Evolutionary conservation across 371 early-diverging fungal species (phyloP).

Genomic region (Mortierella sp.): DNA sequence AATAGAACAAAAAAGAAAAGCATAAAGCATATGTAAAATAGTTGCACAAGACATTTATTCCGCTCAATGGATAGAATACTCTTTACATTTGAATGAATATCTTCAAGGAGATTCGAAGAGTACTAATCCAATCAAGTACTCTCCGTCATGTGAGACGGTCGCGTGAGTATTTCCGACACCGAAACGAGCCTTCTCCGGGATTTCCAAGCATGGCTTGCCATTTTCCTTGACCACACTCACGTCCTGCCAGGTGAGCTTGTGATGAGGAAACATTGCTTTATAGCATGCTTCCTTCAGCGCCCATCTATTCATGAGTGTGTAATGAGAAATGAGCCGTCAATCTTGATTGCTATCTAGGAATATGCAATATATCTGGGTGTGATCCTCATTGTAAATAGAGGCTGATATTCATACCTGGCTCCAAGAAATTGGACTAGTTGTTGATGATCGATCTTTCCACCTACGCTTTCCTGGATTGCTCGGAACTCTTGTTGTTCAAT

Average conservation of each 20-base stretch:
- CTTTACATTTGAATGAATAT: background rate
- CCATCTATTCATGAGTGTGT: slow-evolving; percentile 61
- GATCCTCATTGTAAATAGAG: background rate
- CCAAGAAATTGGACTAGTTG: slow-evolving; percentile 25
- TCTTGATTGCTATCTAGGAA: too few relatives aligned
- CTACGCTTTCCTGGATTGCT: slow-evolving; percentile 1
- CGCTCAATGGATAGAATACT: too few relatives aligned
- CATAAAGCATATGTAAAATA: background rate
- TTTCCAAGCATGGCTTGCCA: slow-evolving; percentile 63
- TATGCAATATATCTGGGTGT: background rate
- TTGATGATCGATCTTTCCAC: slow-evolving; percentile 14
- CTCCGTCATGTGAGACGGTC: slow-evolving; percentile 76
- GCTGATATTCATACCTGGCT: slow-evolving; percentile 10
- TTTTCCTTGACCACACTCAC: slow-evolving; percentile 65
- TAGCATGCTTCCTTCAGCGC: slow-evolving; percentile 77
- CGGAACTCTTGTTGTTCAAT: slow-evolving; percentile 33
- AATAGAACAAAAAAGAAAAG: background rate
- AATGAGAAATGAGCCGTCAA: background rate
- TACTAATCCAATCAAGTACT: slow-evolving; percentile 75
- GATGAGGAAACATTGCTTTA: slow-evolving; percentile 73
- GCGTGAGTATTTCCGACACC: slow-evolving; percentile 62
- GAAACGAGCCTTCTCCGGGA: slow-evolving; percentile 55
- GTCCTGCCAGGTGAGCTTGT: slow-evolving; percentile 74
- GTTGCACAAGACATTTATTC: background rate
- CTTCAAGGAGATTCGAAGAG: slow-evolving; percentile 59